Conservation (phyloP, 1,284 basidiomycete genomes). For the Heliocybe sulcata region DNA sequence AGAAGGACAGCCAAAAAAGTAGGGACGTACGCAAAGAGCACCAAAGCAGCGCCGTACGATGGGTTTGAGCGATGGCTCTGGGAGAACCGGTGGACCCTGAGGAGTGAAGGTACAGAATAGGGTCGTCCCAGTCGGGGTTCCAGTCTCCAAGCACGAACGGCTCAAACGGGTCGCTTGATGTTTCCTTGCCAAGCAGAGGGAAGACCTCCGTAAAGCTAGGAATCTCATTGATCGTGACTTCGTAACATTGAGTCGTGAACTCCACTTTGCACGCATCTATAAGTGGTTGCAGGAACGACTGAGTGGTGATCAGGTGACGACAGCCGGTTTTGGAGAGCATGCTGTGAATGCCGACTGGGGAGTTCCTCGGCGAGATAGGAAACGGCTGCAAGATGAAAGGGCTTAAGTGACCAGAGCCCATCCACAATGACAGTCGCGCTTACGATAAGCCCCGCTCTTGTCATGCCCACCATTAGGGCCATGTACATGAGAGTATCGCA, state of each 20-base stretch:
- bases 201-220: conserved; percentile 11
- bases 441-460: conserved; percentile 22
- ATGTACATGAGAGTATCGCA: conserved; percentile 25
- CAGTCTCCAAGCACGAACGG: conserved; percentile 2
- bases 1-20: neutral
- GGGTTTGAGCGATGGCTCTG: conserved; percentile 13
- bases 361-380: conserved; percentile 8
- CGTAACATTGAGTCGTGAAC: conserved; percentile 4
- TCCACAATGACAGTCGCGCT: conserved; percentile 3
- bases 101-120: conserved; percentile 13
- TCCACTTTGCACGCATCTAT: conserved; percentile 7
- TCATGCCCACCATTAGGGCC: conserved; percentile 20
- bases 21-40: conserved; percentile 1
- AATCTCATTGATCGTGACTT: conserved; percentile 9
- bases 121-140: neutral
- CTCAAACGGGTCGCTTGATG: conserved; percentile 4
- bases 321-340: conserved; percentile 2
- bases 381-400: no score
- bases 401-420: conserved; percentile 1
- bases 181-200: conserved; percentile 5
- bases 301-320: conserved; percentile 10
- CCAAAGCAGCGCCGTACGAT: conserved; percentile 9
- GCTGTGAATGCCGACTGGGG: neutral
- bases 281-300: conserved; percentile 7
- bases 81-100: conserved; percentile 16